Percentiles rank a stretch among this genome's conserved stretches.
phyloP scores from a whole-genome alignment of 2,329 filamentous ascomycete genomes.

The Dactylonectria macrodidyma region DNA sequence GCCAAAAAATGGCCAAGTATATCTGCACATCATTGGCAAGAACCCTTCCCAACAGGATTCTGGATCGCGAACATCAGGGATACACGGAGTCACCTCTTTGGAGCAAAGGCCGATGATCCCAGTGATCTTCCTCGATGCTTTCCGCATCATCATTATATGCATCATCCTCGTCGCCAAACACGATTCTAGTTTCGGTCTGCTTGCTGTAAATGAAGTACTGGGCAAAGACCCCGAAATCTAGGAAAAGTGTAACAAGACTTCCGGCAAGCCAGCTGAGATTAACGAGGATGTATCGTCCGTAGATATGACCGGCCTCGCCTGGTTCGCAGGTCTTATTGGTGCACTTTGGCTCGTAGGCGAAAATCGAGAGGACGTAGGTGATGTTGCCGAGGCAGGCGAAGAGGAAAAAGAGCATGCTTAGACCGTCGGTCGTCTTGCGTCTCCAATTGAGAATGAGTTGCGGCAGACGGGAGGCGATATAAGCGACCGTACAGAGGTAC shows the following conservation, averaged over 20 bases:
- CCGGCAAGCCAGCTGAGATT: slow-evolving; percentile 94
- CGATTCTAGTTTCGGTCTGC: slow-evolving; percentile 54
- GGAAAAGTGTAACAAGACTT: slow-evolving; percentile 86
- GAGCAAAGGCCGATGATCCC: slow-evolving; percentile 59
- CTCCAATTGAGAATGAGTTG: slow-evolving; percentile 94
- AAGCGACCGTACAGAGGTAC: slow-evolving; percentile 90
- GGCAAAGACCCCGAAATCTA: slow-evolving; percentile 89
- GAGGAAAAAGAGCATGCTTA: slow-evolving; percentile 94
- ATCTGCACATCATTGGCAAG: neutral
- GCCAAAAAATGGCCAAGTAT: slow-evolving; percentile 25
- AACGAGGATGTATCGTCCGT: slow-evolving; percentile 87
- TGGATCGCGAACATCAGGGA: slow-evolving; percentile 26
- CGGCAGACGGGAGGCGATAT: slow-evolving; percentile 90
- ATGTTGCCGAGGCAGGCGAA: slow-evolving; percentile 97
- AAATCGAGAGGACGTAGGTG: slow-evolving; percentile 92
- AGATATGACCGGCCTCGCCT: slow-evolving; percentile 77
- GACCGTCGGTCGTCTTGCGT: slow-evolving; percentile 92
- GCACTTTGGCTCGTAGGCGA: slow-evolving; percentile 88
- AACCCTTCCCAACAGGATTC: neutral
- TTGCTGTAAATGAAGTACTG: slow-evolving; percentile 91
- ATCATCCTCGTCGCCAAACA: slow-evolving; percentile 49
- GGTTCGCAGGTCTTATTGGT: slow-evolving; percentile 67
- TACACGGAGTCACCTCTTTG: slow-evolving; percentile 51
- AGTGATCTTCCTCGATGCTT: slow-evolving; percentile 48
- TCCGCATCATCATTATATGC: slow-evolving; percentile 43